Percentiles rank a stretch among this genome's conserved stretches.
Evolutionary conservation across 73 alveolate species (phyloP).

Genomic region (Paramecium tetraurelia): DNA sequence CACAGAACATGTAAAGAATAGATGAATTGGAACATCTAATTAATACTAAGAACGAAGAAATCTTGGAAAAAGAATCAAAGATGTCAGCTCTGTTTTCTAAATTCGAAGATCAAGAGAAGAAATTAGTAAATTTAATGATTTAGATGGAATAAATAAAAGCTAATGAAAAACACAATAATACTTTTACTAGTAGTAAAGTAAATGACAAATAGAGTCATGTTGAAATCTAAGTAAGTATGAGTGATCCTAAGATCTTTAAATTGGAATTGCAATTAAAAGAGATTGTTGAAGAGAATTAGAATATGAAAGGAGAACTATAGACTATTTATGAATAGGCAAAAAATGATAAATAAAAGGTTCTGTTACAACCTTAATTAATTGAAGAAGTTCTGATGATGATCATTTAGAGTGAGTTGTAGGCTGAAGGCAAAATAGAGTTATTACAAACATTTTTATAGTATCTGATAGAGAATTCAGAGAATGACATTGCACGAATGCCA

Average conservation of each 20-base stretch:
- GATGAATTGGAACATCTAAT: slow-evolving; percentile 25
- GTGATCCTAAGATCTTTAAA: not conserved
- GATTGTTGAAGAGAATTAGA: not conserved
- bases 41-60: not conserved
- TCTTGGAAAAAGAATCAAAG: slow-evolving; percentile 14
- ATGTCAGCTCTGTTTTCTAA: not conserved
- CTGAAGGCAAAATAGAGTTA: slow-evolving; percentile 18
- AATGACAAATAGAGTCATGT: not conserved
- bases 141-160: not conserved
- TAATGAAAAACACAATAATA: not conserved
- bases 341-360: not conserved
- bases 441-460: not conserved
- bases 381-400: slow-evolving; percentile 34
- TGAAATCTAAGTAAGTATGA: slow-evolving; percentile 13
- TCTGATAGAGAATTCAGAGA: not conserved
- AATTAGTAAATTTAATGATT: not conserved
- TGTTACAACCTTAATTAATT: not conserved
- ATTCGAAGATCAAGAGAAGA: not conserved
- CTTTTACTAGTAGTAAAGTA: not conserved
- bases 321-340: not conserved
- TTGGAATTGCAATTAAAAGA: slow-evolving; percentile 11
- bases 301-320: not conserved
- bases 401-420: not conserved
- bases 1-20: not conserved
- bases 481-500: not conserved